Evolutionary conservation across 176 grass and related monocot species (phyloP).

Genomic region (Carex littledalei): DNA sequence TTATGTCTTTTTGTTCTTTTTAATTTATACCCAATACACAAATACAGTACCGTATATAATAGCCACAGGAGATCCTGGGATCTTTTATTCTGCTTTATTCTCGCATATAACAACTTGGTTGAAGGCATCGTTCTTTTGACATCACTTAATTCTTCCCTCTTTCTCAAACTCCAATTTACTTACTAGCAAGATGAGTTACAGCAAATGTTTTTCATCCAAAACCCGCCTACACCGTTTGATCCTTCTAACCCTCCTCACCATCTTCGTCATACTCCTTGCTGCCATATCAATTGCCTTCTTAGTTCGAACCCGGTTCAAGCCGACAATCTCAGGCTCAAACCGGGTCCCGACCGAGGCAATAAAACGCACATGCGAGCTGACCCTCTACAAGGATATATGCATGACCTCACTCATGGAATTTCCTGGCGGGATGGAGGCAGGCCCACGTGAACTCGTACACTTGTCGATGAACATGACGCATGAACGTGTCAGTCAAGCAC

Average conservation of each 20-base stretch:
- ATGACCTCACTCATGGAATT: conserved; percentile 27
- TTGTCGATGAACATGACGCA: conserved; percentile 49
- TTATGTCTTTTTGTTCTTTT: background rate
- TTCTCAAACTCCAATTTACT: too few relatives aligned
- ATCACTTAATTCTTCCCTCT: background rate
- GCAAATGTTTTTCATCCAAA: background rate
- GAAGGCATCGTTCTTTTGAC: background rate
- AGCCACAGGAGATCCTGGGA: background rate
- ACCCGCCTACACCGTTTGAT: background rate
- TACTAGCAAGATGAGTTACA: conserved; percentile 13
- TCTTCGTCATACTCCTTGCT: conserved; percentile 24
- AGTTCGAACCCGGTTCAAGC: background rate
- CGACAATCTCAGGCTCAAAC: background rate
- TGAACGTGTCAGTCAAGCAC: conserved; percentile 17
- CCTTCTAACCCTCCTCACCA: background rate
- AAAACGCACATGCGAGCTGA: conserved; percentile 32
- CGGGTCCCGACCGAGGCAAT: conserved; percentile 30
- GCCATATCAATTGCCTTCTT: conserved; percentile 23
- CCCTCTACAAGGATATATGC: conserved; percentile 43
- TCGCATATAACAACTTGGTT: conserved; percentile 10
- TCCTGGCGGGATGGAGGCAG: conserved; percentile 31
- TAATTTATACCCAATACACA: background rate
- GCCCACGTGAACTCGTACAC: conserved; percentile 37
- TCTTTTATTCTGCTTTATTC: background rate
- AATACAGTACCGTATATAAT: background rate